These are phyloP conservation scores for Macrolepiota dolichaula DNA, from an alignment of 768 basidiomycete species.

Conservation along the genomic window DNA sequence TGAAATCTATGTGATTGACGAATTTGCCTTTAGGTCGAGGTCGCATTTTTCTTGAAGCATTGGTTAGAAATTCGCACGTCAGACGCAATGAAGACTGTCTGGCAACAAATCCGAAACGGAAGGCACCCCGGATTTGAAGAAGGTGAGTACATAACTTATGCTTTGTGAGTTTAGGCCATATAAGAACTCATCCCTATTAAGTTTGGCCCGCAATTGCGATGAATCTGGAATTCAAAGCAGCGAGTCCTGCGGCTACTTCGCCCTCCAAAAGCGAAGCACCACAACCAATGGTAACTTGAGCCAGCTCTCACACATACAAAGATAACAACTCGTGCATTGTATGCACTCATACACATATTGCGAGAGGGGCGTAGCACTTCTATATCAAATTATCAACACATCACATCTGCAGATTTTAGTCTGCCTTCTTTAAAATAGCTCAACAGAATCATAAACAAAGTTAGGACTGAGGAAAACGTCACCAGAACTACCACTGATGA, in stretches of 20 bases:
- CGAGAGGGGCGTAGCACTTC: background rate
- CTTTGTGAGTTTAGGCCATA: background rate
- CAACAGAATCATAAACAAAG: constrained; percentile 40
- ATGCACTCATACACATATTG: background rate
- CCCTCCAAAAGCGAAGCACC: constrained; percentile 16
- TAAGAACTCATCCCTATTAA: constrained; percentile 16
- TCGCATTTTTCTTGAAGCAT: constrained; percentile 75
- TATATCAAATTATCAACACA: background rate
- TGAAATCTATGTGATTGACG: constrained; percentile 34
- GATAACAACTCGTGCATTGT: background rate
- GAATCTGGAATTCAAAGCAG: constrained; percentile 57
- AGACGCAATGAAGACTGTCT: constrained; percentile 79
- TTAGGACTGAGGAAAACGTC: constrained; percentile 43
- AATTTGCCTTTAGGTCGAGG: constrained; percentile 48
- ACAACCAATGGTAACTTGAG: background rate
- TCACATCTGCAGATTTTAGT: background rate
- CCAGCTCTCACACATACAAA: background rate
- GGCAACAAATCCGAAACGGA: constrained; percentile 81
- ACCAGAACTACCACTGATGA: constrained; percentile 42
- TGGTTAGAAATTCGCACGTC: constrained; percentile 84
- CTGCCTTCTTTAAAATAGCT: constrained; percentile 26
- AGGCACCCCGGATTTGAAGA: constrained; percentile 88
- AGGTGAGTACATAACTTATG: constrained; percentile 36
- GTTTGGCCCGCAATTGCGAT: constrained; percentile 70
- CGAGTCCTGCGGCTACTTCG: constrained; percentile 16